Conservation (phyloP, 2,329 filamentous ascomycete species). For the Fusarium vanettenii region DNA sequence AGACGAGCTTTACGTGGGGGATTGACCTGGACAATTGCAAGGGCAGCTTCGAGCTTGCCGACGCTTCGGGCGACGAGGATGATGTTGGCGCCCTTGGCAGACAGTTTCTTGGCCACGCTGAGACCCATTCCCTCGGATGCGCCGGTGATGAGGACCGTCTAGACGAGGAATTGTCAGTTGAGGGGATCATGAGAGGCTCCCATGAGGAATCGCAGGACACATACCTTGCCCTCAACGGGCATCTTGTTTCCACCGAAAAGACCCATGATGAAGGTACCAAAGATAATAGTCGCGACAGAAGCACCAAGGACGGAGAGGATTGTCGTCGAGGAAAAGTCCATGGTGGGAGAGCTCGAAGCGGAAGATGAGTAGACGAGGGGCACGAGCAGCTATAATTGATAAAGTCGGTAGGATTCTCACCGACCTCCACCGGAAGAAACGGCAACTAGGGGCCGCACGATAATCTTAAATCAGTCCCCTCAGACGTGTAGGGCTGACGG, state of each 20-base stretch:
- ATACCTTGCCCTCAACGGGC: constrained; percentile 84
- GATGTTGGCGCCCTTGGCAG: constrained; percentile 86
- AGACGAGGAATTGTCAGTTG: constrained; percentile 4
- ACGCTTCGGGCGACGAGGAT: constrained; percentile 85
- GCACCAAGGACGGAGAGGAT: constrained; percentile 14
- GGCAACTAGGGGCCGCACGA: not conserved
- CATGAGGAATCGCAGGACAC: constrained; percentile 34
- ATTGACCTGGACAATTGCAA: constrained; percentile 73
- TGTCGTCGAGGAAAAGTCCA: constrained; percentile 35
- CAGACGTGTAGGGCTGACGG: not conserved
- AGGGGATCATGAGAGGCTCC: constrained; percentile 20
- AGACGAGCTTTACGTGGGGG: not conserved
- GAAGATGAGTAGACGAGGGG: constrained; percentile 12
- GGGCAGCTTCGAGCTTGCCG: constrained; percentile 77
- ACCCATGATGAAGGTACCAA: constrained; percentile 68
- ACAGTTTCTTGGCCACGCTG: constrained; percentile 77
- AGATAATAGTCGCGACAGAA: constrained; percentile 24
- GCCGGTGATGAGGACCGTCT: constrained; percentile 92
- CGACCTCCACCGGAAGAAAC: not conserved
- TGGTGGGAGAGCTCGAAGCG: constrained; percentile 3
- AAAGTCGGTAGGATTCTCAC: constrained; percentile 5
- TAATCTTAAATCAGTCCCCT: not conserved
- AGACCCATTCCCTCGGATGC: constrained; percentile 94
- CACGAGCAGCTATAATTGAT: not conserved
- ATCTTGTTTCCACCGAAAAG: constrained; percentile 78